Percentiles rank a stretch among this genome's conserved stretches.
phyloP scores from a whole-genome alignment of 306 rosid genomes.

The Vachellia pachyceras region DNA sequence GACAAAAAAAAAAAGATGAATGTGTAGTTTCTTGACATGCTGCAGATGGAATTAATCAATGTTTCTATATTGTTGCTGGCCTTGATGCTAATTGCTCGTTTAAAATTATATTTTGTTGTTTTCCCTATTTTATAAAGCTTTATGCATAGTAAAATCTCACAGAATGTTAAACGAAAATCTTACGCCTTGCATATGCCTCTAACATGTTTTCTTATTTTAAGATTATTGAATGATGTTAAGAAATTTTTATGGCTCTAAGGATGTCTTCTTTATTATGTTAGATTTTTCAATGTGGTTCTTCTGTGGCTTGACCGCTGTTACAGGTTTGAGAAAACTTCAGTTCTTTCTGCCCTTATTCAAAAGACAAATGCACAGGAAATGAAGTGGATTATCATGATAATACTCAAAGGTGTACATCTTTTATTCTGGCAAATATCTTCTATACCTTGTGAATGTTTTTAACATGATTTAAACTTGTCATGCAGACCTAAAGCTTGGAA shows the following conservation, averaged over 20 bases:
- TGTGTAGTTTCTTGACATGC: conserved; percentile 17
- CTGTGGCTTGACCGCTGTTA: conserved; percentile 39
- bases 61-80: conserved; percentile 16
- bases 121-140: conserved; percentile 22
- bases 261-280: conserved; percentile 15
- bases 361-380: conserved; percentile 94
- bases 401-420: conserved; percentile 72
- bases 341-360: conserved; percentile 77
- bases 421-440: conserved; percentile 26
- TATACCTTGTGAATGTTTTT: conserved; percentile 23
- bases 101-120: neutral
- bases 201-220: conserved; percentile 5
- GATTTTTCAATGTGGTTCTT: conserved; percentile 19
- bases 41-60: conserved; percentile 4
- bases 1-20: neutral
- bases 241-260: conserved; percentile 7
- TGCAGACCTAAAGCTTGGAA: conserved; percentile 90
- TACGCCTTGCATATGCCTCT: neutral
- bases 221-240: conserved; percentile 1
- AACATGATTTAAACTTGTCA: conserved; percentile 19
- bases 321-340: conserved; percentile 76
- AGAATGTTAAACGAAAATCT: conserved; percentile 29
- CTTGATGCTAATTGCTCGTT: neutral
- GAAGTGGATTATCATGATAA: conserved; percentile 99
- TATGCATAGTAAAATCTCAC: conserved; percentile 17